phyloP scores from a whole-genome alignment of 2,329 filamentous ascomycete genomes.

The Trichophyton mentagrophytes region DNA sequence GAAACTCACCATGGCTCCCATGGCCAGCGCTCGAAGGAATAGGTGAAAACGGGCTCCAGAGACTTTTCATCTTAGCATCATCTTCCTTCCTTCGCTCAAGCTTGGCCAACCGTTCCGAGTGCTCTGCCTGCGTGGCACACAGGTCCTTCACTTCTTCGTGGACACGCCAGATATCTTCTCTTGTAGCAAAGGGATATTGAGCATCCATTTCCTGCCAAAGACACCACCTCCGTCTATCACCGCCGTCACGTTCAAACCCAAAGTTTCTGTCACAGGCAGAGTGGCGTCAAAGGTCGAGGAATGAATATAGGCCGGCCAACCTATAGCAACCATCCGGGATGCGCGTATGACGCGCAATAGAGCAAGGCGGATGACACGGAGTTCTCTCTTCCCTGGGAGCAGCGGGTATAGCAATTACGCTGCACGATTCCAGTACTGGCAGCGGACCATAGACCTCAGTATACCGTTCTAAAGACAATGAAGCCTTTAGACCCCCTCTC shows the following conservation, averaged over 20 bases:
- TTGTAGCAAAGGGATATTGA: conserved; percentile 51
- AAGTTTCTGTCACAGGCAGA: background rate
- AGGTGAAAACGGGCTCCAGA: conserved; percentile 74
- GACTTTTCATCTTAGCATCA: conserved; percentile 59
- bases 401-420: background rate
- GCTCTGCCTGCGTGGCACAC: conserved; percentile 47
- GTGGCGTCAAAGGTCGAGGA: background rate
- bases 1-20: conserved; percentile 57
- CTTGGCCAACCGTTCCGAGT: conserved; percentile 48
- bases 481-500: background rate
- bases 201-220: conserved; percentile 42
- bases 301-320: background rate
- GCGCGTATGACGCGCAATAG: background rate
- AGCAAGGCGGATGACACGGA: background rate
- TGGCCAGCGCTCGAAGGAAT: conserved; percentile 77
- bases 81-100: conserved; percentile 52
- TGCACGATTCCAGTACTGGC: background rate
- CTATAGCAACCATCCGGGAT: background rate
- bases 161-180: conserved; percentile 52
- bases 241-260: background rate
- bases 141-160: conserved; percentile 50
- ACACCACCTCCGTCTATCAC: background rate
- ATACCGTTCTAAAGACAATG: background rate
- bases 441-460: background rate
- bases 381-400: background rate